phyloP scores from a whole-genome alignment of 2,329 filamentous ascomycete species.

The Davidsoniella virescens region DNA sequence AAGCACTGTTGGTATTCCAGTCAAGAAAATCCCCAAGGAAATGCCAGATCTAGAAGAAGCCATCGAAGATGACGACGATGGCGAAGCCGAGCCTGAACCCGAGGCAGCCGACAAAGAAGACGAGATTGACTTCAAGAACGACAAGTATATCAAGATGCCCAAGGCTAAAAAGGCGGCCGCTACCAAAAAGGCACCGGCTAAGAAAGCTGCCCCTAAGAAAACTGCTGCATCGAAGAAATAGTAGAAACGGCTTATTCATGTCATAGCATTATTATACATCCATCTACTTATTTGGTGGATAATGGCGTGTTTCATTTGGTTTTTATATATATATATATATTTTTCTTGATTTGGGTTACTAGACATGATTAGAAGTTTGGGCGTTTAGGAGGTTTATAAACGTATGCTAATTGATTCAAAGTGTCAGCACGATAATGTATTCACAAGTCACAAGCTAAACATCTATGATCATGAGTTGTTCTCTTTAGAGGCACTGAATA shows the following conservation, averaged over 20 bases:
- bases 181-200: conserved; percentile 26
- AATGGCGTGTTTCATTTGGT: background rate
- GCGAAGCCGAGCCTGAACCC: conserved; percentile 38
- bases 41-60: conserved; percentile 92
- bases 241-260: background rate
- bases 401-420: too few relatives aligned
- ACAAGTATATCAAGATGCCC: conserved; percentile 89
- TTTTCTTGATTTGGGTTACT: background rate
- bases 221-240: conserved; percentile 12
- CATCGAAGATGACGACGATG: conserved; percentile 77
- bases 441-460: too few relatives aligned
- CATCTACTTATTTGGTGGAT: too few relatives aligned
- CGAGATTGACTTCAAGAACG: conserved; percentile 72
- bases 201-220: conserved; percentile 34
- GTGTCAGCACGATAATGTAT: too few relatives aligned
- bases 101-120: conserved; percentile 58
- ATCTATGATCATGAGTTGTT: too few relatives aligned
- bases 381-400: too few relatives aligned
- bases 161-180: conserved; percentile 47
- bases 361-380: background rate
- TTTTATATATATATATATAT: background rate
- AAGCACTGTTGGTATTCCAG: conserved; percentile 44
- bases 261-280: too few relatives aligned
- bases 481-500: too few relatives aligned
- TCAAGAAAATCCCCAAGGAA: conserved; percentile 56